Conservation (phyloP, 1,284 basidiomycete genomes). For the Inonotus hispidus region DNA sequence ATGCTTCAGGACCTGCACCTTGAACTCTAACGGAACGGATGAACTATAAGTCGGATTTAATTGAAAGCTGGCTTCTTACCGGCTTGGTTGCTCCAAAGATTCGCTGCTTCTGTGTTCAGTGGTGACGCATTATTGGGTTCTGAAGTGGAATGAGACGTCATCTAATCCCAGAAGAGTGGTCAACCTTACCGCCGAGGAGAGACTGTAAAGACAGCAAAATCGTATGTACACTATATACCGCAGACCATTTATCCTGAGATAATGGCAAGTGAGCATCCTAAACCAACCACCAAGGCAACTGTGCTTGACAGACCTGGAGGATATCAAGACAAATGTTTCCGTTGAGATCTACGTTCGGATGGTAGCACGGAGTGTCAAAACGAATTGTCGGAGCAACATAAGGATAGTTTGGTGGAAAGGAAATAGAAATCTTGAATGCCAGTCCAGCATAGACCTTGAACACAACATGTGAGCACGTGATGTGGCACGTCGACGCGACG, state of each 20-base stretch:
- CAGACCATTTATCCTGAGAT: conserved; percentile 81
- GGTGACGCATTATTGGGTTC: conserved; percentile 89
- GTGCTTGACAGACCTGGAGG: conserved; percentile 48
- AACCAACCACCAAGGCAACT: neutral
- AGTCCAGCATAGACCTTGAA: conserved; percentile 69
- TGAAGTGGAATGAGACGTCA: conserved; percentile 26
- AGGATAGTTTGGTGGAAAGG: conserved; percentile 80
- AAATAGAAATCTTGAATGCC: conserved; percentile 73
- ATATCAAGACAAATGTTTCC: conserved; percentile 84
- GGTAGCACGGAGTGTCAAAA: conserved; percentile 80
- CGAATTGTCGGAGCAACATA: conserved; percentile 76
- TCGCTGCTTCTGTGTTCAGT: conserved; percentile 76
- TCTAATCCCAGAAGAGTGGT: conserved; percentile 2
- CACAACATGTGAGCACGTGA: conserved; percentile 13
- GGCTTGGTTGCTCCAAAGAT: conserved; percentile 64
- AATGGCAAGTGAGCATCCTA: neutral
- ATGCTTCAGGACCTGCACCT: conserved; percentile 64
- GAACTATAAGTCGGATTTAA: neutral
- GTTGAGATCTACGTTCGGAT: conserved; percentile 78
- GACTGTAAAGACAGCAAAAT: conserved; percentile 84
- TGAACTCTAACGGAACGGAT: conserved; percentile 50
- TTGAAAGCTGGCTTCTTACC: conserved; percentile 36
- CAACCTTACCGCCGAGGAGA: conserved; percentile 65
- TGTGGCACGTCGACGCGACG: conserved; percentile 17
- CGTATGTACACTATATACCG: conserved; percentile 84